Conservation (phyloP, 768 basidiomycete genomes). For the Porphyrellus cyaneotinctus region DNA sequence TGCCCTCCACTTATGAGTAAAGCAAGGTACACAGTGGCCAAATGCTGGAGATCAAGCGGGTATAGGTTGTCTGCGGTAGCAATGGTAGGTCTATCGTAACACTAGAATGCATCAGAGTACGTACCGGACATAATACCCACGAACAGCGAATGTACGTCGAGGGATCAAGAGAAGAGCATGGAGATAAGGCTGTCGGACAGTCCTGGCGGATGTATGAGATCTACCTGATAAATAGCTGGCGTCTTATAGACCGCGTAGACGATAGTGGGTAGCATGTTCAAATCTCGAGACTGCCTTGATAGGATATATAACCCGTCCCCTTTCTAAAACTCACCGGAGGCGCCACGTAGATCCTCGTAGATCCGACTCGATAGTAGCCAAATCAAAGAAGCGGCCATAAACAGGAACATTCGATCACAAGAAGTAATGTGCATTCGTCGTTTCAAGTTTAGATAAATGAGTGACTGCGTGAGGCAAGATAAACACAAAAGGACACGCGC, state of each 20-base stretch:
- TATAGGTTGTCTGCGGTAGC: slow-evolving; percentile 2
- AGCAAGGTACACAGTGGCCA: slow-evolving; percentile 40
- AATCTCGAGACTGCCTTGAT: slow-evolving; percentile 10
- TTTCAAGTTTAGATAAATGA: slow-evolving; percentile 33
- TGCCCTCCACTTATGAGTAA: slow-evolving; percentile 53
- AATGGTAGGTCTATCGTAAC: background rate
- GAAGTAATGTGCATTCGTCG: slow-evolving; percentile 13
- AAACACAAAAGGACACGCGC: slow-evolving; percentile 15
- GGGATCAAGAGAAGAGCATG: background rate
- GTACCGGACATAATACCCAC: slow-evolving; percentile 16
- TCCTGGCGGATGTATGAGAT: background rate
- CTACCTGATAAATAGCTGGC: background rate
- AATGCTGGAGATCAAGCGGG: slow-evolving; percentile 23
- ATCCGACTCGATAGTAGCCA: slow-evolving; percentile 7
- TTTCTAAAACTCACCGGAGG: slow-evolving; percentile 3
- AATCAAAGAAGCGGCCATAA: slow-evolving; percentile 4
- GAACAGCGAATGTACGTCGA: background rate
- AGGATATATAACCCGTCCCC: slow-evolving; percentile 23
- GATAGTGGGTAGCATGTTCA: slow-evolving; percentile 11
- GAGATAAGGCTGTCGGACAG: background rate
- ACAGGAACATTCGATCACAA: slow-evolving; percentile 15
- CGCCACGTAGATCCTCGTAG: slow-evolving; percentile 16
- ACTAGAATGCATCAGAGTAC: background rate
- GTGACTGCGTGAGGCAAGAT: slow-evolving; percentile 17
- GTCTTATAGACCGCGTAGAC: slow-evolving; percentile 4